Evolutionary conservation across 2,329 filamentous ascomycete genomes (phyloP).

Genomic region (Colletotrichum sp.): DNA sequence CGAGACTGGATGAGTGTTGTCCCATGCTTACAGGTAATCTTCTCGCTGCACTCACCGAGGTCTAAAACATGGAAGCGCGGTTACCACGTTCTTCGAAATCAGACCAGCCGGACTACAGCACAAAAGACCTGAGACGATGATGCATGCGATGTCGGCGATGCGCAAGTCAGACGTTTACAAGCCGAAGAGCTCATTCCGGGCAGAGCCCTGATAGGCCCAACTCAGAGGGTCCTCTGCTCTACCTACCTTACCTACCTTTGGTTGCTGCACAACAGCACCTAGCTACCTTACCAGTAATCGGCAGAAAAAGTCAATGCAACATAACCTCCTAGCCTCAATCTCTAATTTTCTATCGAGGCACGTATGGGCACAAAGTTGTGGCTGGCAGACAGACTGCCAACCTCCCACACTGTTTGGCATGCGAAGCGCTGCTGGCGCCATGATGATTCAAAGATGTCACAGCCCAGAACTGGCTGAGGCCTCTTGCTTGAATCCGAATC

Average conservation of each 20-base stretch:
- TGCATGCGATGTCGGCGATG: slow-evolving; percentile 11
- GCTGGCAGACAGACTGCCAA: background rate
- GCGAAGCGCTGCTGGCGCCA: background rate
- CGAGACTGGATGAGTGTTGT: background rate
- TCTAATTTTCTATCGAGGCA: background rate
- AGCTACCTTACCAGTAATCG: background rate
- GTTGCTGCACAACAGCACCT: background rate
- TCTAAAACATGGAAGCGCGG: background rate
- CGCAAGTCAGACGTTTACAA: background rate
- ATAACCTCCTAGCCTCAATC: background rate
- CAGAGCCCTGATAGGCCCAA: background rate
- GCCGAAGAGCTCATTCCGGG: background rate
- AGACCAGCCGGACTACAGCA: background rate
- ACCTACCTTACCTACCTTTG: background rate
- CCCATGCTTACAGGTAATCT: background rate
- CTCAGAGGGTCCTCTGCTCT: background rate
- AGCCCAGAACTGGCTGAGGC: background rate
- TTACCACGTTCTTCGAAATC: background rate
- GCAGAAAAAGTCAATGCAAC: background rate
- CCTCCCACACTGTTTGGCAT: background rate
- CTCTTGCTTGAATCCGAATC: background rate
- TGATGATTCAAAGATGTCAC: background rate
- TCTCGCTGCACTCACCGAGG: background rate
- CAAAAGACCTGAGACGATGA: background rate
- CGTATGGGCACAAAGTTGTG: background rate